A percentile compares a stretch with the other conserved stretches of the same genome.
phyloP scores from a whole-genome alignment of 1,139 yeast species.

The Diutina rugosa region DNA sequence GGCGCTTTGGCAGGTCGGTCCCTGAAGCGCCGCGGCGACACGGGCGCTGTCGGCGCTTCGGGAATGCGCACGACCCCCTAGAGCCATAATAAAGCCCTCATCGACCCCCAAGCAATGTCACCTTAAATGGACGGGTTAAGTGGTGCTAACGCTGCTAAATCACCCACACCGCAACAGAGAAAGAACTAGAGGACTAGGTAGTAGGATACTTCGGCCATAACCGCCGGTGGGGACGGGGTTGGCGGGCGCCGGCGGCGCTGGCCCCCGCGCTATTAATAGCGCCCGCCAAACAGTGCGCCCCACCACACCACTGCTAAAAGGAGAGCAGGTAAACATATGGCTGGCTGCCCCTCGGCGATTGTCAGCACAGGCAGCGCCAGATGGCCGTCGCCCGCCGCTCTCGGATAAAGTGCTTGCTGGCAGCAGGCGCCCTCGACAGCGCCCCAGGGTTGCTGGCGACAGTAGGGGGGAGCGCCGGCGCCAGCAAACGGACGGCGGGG shows the following conservation, averaged over 20 bases:
- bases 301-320: not conserved
- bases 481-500: not conserved
- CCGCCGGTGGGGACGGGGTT: too few species aligned
- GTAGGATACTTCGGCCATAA: too few species aligned
- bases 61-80: not conserved
- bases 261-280: not conserved
- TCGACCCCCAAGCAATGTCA: too few species aligned
- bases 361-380: not conserved
- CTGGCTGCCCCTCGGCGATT: not conserved
- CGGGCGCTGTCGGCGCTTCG: not conserved
- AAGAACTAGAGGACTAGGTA: too few species aligned
- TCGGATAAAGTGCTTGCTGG: too few species aligned
- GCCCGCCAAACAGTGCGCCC: not conserved
- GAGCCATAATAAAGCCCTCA: not conserved
- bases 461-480: too few species aligned
- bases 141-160: too few species aligned
- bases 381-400: too few species aligned
- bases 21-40: not conserved
- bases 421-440: not conserved
- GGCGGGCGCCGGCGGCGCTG: not conserved
- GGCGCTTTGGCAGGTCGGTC: too few species aligned
- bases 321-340: not conserved
- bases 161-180: too few species aligned
- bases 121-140: too few species aligned
- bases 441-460: too few species aligned